Evolutionary conservation across 1,284 basidiomycete species (phyloP), one percentile per base, ranked within the genome.

Genomic region (Filobasidium uniguttulatum): DNA sequence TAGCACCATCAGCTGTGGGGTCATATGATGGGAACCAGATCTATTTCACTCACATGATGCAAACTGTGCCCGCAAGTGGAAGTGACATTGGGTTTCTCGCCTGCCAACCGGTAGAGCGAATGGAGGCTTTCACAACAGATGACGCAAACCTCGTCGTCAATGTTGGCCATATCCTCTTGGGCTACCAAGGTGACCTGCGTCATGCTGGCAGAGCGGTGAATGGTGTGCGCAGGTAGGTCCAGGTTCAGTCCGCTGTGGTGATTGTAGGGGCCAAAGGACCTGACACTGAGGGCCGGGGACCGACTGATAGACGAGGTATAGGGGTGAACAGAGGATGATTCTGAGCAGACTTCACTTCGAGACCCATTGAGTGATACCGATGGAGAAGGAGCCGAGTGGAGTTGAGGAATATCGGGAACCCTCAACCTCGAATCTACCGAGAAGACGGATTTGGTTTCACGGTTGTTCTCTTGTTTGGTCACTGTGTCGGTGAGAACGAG

Each of bases 41-140:
- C 28, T 14, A 15, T 40, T 31, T 17, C 14, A 71, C 78, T 63
- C 57, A 86, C 87, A 72, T 94, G 84, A 70, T 94, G 93, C 22
- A 98, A 77, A 9, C 86, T 83, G 71, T 98, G 93, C n/a, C 93
- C 90, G 60, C 93, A 98, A 62, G 88, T 82, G 26, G 93, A 93
- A 23, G 94, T 83, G 51, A 98, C 84, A 63, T 96, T 90, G 1
- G 91, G 87, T 65, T 93, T 96, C 71, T 98, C 93, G 15, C 93
- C 91, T 0, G 82, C 85, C 19, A 89, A 73, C 56, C 68, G 54
- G 44, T 59, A 69, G 0, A 60, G 61, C 23, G 63, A 67, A 51
- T 56, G 62, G 51, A 71, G 50, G 43, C 62, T 64, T 51, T 69
- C 68, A 14, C 64, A 63, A 53, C 69, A 71, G 14, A 71, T 61